phyloP scores from a whole-genome alignment of 1,284 basidiomycete species.

The Naganishia sp. region DNA sequence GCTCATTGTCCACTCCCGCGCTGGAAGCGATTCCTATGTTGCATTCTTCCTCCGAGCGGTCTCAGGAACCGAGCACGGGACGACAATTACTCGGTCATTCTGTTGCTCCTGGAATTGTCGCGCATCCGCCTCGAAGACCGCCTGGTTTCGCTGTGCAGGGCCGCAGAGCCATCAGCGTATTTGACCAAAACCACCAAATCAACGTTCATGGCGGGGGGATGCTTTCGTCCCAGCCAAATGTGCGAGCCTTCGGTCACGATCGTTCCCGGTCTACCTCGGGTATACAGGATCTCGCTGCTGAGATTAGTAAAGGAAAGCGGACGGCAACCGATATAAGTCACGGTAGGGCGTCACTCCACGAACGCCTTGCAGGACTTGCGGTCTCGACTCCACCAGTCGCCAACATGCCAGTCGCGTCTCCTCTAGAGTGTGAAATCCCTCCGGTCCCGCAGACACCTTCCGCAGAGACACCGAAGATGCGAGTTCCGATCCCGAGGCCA shows the following conservation, averaged over 20 bases:
- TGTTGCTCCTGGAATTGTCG: slow-evolving; percentile 1
- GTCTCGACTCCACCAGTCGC: slow-evolving; percentile 11
- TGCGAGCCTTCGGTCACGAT: slow-evolving; percentile 21
- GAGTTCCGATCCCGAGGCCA: background rate
- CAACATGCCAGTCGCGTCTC: slow-evolving; percentile 5
- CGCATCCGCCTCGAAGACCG: slow-evolving; percentile 3
- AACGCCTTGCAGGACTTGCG: slow-evolving; percentile 20
- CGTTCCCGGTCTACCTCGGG: slow-evolving; percentile 22
- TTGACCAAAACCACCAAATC: slow-evolving; percentile 3
- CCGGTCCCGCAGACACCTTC: slow-evolving; percentile 4
- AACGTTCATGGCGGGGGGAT: background rate
- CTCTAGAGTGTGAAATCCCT: slow-evolving; percentile 23
- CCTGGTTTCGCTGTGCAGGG: slow-evolving; percentile 17
- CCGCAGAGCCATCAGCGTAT: slow-evolving; percentile 17
- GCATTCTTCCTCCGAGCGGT: background rate
- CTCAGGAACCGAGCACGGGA: background rate
- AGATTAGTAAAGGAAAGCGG: slow-evolving; percentile 1
- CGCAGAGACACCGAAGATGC: slow-evolving; percentile 1
- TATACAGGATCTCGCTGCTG: slow-evolving; percentile 21
- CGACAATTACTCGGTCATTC: slow-evolving; percentile 3
- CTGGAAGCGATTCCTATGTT: background rate
- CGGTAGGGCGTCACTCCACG: slow-evolving; percentile 1
- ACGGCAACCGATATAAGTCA: background rate
- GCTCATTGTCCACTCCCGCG: slow-evolving; percentile 18
- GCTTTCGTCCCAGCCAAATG: background rate